Evolutionary conservation across 139 green algal species (phyloP), one percentile per base, ranked within the genome.

Genomic region (Astrephomene gubernaculifera): DNA sequence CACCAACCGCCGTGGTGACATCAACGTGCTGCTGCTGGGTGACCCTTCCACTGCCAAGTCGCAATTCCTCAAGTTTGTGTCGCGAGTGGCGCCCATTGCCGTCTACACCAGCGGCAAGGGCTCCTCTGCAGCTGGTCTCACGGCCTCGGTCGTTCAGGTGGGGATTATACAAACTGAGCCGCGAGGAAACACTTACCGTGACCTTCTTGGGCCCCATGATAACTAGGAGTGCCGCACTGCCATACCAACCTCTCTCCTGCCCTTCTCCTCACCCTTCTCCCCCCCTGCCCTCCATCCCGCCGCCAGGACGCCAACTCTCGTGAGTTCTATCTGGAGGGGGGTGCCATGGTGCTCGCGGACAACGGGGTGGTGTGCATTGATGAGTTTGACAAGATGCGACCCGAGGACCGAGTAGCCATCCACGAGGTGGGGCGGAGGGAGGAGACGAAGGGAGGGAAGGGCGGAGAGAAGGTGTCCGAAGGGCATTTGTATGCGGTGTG

Each of bases 361-460:
- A 97, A 97, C 57, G 97, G 97, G 52, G 96, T 99, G 65, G 97
- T 99, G 80, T 99, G 97, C 94, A 99, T 99, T 80, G 97, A 99
- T 71, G 97, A 99, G 93, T 99, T 99, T 92, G 97, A 99, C 92
- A 99, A 99, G 93, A 99, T 99, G 97, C 88, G 98, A 43, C 90
- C 95, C 1, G 98, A 99, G 90, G 97, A 99, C 89, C 87, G 95
- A 0, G 97, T 99, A 36, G 97, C 97, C 70, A 99, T 99, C 88
- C 97, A 99, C 87, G 97, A 99, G 91, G 93, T 94, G 54, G 2
- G 86, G 31, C 19, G 57, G 29, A 31, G 64, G 35, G 6, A 44
- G 31, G 64, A 31, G 10, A 71, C 24, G 31, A 41, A 71, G 64
- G 31, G 64, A 31, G 9, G 35, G 35, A 9, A 31, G 64, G 35